Evolutionary conservation across 495 filamentous ascomycete species (phyloP), one percentile per base, ranked within the genome.

Genomic region (Cercophora sp.): DNA sequence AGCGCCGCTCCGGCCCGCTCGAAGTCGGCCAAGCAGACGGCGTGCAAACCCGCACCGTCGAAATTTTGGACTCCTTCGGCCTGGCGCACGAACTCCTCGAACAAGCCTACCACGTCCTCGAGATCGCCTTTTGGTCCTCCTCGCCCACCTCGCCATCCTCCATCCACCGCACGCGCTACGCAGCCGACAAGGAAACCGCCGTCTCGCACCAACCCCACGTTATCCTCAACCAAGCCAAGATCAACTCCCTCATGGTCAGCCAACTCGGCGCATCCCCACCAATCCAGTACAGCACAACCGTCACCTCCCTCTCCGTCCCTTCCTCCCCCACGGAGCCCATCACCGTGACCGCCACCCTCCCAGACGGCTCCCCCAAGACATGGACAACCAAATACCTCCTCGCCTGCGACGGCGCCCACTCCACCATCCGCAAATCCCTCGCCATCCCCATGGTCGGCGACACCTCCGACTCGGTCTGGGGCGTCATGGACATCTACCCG

Each of bases 401-500:
- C 59, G 88, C 81, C 6, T 88, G 86, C 56, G 89, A 94, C 68
- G 89, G 89, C 10, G 87, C 89, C 25, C 85, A 90, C 62, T 87
- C 83, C 61, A 67, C 69, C 27, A 74, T 90, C 19, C 79, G 89
- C 32, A 79, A 76, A 55, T 77, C 79, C 0, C 78, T 94, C 18
- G 85, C 85, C 2, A 82, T 80, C 62, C 74, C 76, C 32, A 85
- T 94, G 83, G 57, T 85, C 3, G 89, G 88, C 15, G 87, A 94
- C 61, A 84, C 75, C 58, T 84, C 74, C 26, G 86, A 92, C 64
- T 75, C 83, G 25, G 63, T 72, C 32, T 74, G 76, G 76, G 89
- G 90, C 53, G 89, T 94, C 11, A 86, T 93, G 83, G 90, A 96
- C 54, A 76, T 88, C 53, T 79, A 86, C 26, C 84, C 86, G 4